These are phyloP conservation scores for Hypoxylon sp. DNA, from an alignment of 2,329 filamentous ascomycete species.

Conservation along the genomic window DNA sequence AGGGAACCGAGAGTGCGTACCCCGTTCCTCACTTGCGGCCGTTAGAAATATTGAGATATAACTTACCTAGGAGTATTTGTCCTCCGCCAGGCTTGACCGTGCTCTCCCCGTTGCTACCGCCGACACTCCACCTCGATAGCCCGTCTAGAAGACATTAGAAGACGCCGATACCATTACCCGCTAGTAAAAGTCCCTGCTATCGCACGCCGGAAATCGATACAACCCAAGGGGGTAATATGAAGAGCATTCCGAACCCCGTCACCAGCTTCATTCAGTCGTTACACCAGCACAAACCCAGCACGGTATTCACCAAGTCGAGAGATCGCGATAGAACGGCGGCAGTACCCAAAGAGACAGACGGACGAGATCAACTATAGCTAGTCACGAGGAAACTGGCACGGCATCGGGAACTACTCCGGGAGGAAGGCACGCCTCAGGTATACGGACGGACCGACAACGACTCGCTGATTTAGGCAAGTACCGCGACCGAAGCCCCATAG, in stretches of 20 bases:
- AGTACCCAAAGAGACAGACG: background rate
- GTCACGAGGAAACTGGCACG: background rate
- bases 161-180: background rate
- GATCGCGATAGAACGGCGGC: background rate
- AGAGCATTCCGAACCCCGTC: background rate
- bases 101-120: too few species aligned
- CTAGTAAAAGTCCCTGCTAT: too few species aligned
- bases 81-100: too few species aligned
- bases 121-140: background rate
- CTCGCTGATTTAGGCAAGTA: conserved; percentile 10
- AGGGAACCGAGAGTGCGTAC: background rate
- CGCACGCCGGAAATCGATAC: background rate
- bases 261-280: background rate
- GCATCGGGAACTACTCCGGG: conserved; percentile 7
- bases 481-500: conserved; percentile 15
- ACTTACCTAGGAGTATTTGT: too few species aligned
- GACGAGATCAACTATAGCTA: background rate
- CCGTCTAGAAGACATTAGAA: background rate
- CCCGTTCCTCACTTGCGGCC: background rate
- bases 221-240: too few species aligned
- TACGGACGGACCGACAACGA: conserved; percentile 13
- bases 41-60: too few species aligned
- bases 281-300: background rate
- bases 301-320: background rate
- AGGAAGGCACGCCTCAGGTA: background rate